These are phyloP conservation scores for Heterobasidion irregulare DNA, from an alignment of 1,284 basidiomycete genomes.

Conservation along the genomic window DNA sequence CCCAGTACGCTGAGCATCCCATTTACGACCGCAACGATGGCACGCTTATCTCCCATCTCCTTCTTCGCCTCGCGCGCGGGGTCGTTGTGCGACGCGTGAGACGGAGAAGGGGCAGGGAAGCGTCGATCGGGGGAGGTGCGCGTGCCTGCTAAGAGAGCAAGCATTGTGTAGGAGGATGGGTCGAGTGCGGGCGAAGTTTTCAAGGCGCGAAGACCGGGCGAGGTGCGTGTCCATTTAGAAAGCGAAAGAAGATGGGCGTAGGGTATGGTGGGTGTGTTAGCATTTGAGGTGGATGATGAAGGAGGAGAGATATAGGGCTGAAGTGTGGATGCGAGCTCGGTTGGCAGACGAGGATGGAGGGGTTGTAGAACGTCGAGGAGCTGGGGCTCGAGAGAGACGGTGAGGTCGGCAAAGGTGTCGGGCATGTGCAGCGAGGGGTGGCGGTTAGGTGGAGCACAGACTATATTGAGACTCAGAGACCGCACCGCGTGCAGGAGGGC, in stretches of 20 bases:
- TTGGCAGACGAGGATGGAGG: slow-evolving; percentile 32
- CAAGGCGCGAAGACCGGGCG: slow-evolving; percentile 36
- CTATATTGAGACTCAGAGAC: neutral
- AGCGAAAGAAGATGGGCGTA: slow-evolving; percentile 49
- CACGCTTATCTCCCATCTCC: slow-evolving; percentile 46
- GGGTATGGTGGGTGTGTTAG: slow-evolving; percentile 34
- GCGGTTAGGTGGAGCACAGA: neutral
- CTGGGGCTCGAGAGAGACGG: slow-evolving; percentile 62
- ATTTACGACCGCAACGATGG: slow-evolving; percentile 62
- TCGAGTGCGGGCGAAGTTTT: slow-evolving; percentile 36
- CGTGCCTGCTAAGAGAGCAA: slow-evolving; percentile 68
- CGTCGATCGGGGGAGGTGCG: slow-evolving; percentile 64
- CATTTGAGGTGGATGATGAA: slow-evolving; percentile 1
- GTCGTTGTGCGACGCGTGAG: slow-evolving; percentile 16
- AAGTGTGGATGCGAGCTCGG: slow-evolving; percentile 37
- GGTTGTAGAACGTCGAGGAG: slow-evolving; percentile 39
- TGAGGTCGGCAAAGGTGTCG: slow-evolving; percentile 22
- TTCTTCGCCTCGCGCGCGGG: slow-evolving; percentile 32
- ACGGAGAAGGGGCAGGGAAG: slow-evolving; percentile 39
- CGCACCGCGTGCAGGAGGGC: neutral
- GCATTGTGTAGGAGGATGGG: slow-evolving; percentile 51
- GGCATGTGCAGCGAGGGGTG: slow-evolving; percentile 6
- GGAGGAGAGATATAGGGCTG: slow-evolving; percentile 27
- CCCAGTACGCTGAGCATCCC: slow-evolving; percentile 60
- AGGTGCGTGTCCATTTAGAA: slow-evolving; percentile 60